Base-by-base conservation (phyloP, 129 eudicot species). In the Flaveria brownii region DNA sequence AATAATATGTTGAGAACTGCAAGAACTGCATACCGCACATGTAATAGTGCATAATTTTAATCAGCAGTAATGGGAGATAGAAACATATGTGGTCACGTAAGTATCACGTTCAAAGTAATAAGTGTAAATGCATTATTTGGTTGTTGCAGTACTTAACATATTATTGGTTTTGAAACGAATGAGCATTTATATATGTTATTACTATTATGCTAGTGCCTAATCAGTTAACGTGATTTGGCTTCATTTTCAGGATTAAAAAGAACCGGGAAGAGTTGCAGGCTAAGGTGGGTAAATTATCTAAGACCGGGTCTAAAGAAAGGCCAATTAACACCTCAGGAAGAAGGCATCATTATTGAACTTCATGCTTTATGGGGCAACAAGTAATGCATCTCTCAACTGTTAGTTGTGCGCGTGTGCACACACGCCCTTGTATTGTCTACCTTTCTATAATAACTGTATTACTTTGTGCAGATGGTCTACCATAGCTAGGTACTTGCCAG, bases 351-450 rank as follows among this genome's bases (percentile, higher is more conserved):
- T 50, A 86, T 88, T 70, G 91, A 91, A 71, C 84, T 91, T 14
- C 97, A 88, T 88, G 89, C 92, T 47, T 51, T 88, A 43, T 91
- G 88, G 90, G 97, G 97, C 46, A 91, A 91, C 94, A 91, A 86
- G 97, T 91, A 86, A 81, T 46, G 79, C 60, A 60, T 20, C 1
- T 71, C 47, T 20, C 26, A 12, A 15, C 16, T 9, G 16, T 65
- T 16, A 52, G 2, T 54, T n/a, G 22, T 22, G 0, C 1, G 5
- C 4, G 8, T 36, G 28, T 2, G 28, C 30, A 2, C 69, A 30
- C 22, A 25, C 45, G 22, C 39, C 1, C 57, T 50, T 66, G 33
- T 15, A 13, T 14, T 71, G 9, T 36, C 26, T 60, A 2, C 4
- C n/a, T 16, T 76, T 46, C 9, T 16, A 1, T 17, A 6, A 4